phyloP scores from a whole-genome alignment of 306 rosid species.

The Prunus dulcis region DNA sequence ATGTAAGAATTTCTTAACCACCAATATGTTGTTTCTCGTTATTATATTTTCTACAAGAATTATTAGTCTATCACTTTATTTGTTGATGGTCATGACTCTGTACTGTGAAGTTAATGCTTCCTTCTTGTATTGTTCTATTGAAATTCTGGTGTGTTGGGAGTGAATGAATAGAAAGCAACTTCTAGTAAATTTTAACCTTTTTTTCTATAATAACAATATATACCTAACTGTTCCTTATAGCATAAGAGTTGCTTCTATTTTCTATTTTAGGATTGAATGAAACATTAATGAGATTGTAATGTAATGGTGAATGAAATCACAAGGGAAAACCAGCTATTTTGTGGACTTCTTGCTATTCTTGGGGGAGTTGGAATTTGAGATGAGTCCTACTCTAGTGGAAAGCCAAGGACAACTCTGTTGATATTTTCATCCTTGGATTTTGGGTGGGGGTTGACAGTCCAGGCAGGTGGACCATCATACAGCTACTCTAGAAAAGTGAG shows the following conservation, averaged over 20 bases:
- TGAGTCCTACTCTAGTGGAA: neutral
- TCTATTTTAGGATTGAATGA: neutral
- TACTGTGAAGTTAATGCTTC: neutral
- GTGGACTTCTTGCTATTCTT: neutral
- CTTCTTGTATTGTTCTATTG: neutral
- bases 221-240: neutral
- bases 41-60: neutral
- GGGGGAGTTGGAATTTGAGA: neutral
- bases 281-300: neutral
- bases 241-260: neutral
- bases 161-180: neutral
- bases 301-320: neutral
- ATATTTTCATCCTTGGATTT: neutral
- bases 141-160: neutral
- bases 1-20: slow-evolving; percentile 48
- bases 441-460: neutral
- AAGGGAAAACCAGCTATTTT: neutral
- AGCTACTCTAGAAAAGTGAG: neutral
- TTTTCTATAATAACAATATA: too few species aligned
- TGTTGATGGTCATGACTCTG: neutral
- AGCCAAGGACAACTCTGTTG: neutral
- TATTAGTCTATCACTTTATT: neutral
- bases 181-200: neutral
- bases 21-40: neutral
- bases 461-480: neutral